Evolutionary conservation across 768 basidiomycete genomes (phyloP).

Genomic region (Suillus sp.): DNA sequence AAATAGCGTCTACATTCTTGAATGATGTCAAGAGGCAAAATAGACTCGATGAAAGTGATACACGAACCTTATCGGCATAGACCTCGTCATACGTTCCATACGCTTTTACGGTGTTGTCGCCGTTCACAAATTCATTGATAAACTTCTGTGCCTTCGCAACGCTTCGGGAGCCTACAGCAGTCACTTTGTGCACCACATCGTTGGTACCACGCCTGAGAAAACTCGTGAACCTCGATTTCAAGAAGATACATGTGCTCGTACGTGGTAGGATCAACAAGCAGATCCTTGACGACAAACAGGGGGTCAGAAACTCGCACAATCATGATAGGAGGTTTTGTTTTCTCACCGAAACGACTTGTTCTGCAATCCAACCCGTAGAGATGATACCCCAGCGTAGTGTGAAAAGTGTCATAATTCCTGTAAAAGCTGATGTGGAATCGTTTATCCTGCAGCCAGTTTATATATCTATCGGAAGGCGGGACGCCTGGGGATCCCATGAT

Average conservation of each 20-base stretch:
- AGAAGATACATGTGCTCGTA: slow-evolving; percentile 24
- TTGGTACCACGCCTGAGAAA: slow-evolving; percentile 34
- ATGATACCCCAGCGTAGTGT: slow-evolving; percentile 54
- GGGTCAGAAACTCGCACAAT: background rate
- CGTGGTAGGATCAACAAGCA: slow-evolving; percentile 49
- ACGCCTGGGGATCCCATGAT: background rate
- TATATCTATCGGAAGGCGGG: background rate
- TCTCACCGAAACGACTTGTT: slow-evolving; percentile 44
- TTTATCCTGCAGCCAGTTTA: background rate
- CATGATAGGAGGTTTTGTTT: background rate
- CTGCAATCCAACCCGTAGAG: slow-evolving; percentile 50
- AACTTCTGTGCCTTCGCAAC: slow-evolving; percentile 48
- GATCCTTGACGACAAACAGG: slow-evolving; percentile 36
- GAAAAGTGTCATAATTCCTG: slow-evolving; percentile 21
- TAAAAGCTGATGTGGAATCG: background rate
- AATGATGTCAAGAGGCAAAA: background rate
- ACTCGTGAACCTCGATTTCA: background rate
- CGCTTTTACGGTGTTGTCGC: slow-evolving; percentile 38
- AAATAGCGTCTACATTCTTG: slow-evolving; percentile 49
- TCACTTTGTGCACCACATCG: slow-evolving; percentile 41
- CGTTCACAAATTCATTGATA: slow-evolving; percentile 37
- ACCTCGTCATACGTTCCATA: slow-evolving; percentile 50
- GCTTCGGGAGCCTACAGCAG: slow-evolving; percentile 52
- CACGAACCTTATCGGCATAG: slow-evolving; percentile 42
- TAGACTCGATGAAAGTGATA: background rate